Evolutionary conservation across 371 early-diverging fungal genomes (phyloP).

Genomic region (Caulochytrium protostelioides): DNA sequence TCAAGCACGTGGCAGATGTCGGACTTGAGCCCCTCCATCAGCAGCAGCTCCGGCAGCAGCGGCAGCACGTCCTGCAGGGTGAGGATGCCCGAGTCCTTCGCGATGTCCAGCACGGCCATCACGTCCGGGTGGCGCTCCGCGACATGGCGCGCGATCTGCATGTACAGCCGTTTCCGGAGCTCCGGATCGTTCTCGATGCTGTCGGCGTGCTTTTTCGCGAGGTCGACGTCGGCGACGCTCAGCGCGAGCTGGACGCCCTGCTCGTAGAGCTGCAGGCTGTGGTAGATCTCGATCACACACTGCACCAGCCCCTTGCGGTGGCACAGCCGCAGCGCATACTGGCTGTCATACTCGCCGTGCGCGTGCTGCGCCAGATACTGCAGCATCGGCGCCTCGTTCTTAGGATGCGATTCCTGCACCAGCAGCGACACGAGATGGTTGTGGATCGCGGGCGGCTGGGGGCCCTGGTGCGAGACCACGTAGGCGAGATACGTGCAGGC

Average conservation of each 20-base stretch:
- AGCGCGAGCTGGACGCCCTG: slow-evolving; percentile 70
- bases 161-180: slow-evolving; percentile 68
- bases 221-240: slow-evolving; percentile 57
- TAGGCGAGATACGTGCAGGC: slow-evolving; percentile 49
- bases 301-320: slow-evolving; percentile 42
- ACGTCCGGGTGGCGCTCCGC: slow-evolving; percentile 60
- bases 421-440: slow-evolving; percentile 69
- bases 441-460: slow-evolving; percentile 67
- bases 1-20: slow-evolving; percentile 66
- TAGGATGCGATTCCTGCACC: slow-evolving; percentile 37
- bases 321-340: slow-evolving; percentile 69
- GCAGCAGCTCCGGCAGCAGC: slow-evolving; percentile 80
- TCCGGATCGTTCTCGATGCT: slow-evolving; percentile 60
- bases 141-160: slow-evolving; percentile 71
- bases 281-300: slow-evolving; percentile 61
- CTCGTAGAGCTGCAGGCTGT: slow-evolving; percentile 56
- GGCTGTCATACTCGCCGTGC: slow-evolving; percentile 42
- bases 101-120: slow-evolving; percentile 57
- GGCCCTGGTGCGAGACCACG: slow-evolving; percentile 47
- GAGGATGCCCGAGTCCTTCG: slow-evolving; percentile 53
- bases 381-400: slow-evolving; percentile 38
- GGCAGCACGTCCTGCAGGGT: slow-evolving; percentile 86
- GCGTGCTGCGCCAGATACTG: slow-evolving; percentile 31
- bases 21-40: slow-evolving; percentile 83
- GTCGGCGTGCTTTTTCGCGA: slow-evolving; percentile 72